Evolutionary conservation across 768 basidiomycete species (phyloP), one percentile per base, ranked within the genome.

Genomic region (Solioccasus polychromus): DNA sequence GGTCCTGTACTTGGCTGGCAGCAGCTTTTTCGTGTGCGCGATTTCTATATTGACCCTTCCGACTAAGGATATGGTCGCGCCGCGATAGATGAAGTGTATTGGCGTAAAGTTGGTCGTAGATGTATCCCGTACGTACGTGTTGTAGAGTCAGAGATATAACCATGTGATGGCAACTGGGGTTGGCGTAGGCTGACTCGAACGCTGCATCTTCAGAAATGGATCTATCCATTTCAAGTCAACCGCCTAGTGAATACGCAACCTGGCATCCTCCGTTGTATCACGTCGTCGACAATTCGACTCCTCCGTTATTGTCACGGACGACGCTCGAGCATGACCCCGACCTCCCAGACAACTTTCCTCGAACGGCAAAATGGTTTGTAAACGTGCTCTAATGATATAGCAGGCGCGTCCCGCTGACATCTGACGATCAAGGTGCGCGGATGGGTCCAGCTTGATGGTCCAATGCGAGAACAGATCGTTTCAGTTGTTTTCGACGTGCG

Each of bases 381-480:
- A 52, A 50, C 19, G 59, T 51, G n/a, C 17, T 5, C 8, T 19
- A 37, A 11, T 17, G 20, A 37, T 32, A 7, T 3, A 5, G 2
- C 11, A 15, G 18, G 19, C n/a, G 18, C 34, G 7, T 23, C 31
- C 12, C 19, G 23, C 25, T 17, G 19, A 32, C 22, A 3, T n/a
- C 10, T 15, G 10, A 36, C 17, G 20, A 19, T 17, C 34, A 48
- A 93, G 90, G 83, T 87, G 78, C 52, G 75, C 80, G 11, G 90
- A 93, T 55, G 90, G 88, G 0, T 79, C 83, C 3, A 73, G 71
- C 12, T 66, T 83, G 1, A 72, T 95, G 10, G 71, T 78, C 0
- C 80, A 85, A 29, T 83, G 81, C 52, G 91, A 95, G 62, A 80
- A 89, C 53, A 68, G 83, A 19, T 71, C 74, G 0, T 74, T 90